Conservation (phyloP, 768 basidiomycete genomes). For the Phaeotremella skinneri region DNA sequence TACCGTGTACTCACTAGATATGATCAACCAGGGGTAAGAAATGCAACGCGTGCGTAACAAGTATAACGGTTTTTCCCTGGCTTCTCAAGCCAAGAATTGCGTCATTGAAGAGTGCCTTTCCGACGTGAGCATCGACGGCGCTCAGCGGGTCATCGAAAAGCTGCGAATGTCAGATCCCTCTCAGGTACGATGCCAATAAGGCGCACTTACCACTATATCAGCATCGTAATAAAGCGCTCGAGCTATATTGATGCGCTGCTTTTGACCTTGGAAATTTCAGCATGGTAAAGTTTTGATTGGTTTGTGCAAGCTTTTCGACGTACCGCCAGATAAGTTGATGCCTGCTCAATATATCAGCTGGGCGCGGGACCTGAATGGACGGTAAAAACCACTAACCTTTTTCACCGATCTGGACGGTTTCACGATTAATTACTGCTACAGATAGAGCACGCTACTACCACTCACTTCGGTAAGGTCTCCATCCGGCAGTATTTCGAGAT, state of each 20-base stretch:
- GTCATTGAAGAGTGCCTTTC: slow-evolving; percentile 64
- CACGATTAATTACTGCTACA: slow-evolving; percentile 4
- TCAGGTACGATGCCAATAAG: slow-evolving; percentile 43
- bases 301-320: slow-evolving; percentile 59
- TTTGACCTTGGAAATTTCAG: slow-evolving; percentile 12
- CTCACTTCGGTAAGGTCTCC: slow-evolving; percentile 70
- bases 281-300: background rate
- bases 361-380: background rate
- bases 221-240: slow-evolving; percentile 66
- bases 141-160: slow-evolving; percentile 43
- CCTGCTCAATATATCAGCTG: slow-evolving; percentile 8
- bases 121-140: slow-evolving; percentile 70
- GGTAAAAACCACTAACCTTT: slow-evolving; percentile 56
- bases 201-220: slow-evolving; percentile 57
- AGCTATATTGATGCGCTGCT: slow-evolving; percentile 64
- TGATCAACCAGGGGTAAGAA: slow-evolving; percentile 60
- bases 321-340: slow-evolving; percentile 59
- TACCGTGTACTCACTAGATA: slow-evolving; percentile 52
- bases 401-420: slow-evolving; percentile 62
- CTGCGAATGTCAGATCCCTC: slow-evolving; percentile 8
- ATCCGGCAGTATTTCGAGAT: slow-evolving; percentile 65
- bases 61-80: slow-evolving; percentile 58
- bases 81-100: slow-evolving; percentile 60
- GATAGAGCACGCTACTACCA: slow-evolving; percentile 7
- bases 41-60: slow-evolving; percentile 62